These are phyloP conservation scores for Porodaedalea pini DNA, from an alignment of 1,284 basidiomycete species.

Conservation along the genomic window DNA sequence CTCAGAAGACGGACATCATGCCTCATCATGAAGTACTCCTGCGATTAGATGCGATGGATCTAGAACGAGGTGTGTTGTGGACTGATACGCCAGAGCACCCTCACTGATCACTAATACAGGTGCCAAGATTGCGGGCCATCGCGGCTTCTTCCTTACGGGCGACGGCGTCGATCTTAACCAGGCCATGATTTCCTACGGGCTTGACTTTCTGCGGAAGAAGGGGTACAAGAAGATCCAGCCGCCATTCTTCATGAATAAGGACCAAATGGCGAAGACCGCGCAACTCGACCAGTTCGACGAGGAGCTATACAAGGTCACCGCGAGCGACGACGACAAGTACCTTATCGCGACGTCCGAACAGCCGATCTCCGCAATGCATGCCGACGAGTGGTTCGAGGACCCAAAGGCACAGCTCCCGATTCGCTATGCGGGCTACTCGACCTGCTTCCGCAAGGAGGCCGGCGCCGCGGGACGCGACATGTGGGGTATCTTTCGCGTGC, in stretches of 20 bases:
- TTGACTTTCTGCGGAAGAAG: constrained; percentile 84
- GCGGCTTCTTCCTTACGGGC: constrained; percentile 94
- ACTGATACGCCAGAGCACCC: not conserved
- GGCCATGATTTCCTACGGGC: constrained; percentile 91
- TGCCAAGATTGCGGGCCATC: constrained; percentile 90
- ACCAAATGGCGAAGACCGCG: constrained; percentile 95
- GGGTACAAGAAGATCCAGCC: constrained; percentile 95
- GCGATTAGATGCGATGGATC: constrained; percentile 91
- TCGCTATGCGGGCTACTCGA: constrained; percentile 80
- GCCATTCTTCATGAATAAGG: constrained; percentile 98
- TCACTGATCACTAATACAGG: constrained; percentile 42
- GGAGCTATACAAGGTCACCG: constrained; percentile 86
- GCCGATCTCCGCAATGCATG: constrained; percentile 93
- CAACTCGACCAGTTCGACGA: constrained; percentile 98
- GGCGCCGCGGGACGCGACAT: constrained; percentile 96
- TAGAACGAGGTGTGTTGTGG: constrained; percentile 76
- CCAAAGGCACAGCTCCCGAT: constrained; percentile 90
- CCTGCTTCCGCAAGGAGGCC: constrained; percentile 99
- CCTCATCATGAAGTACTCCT: constrained; percentile 96
- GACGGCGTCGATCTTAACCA: constrained; percentile 98
- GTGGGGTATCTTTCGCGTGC: constrained; percentile 99
- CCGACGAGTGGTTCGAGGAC: constrained; percentile 96
- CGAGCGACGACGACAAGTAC: constrained; percentile 85
- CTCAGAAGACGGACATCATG: constrained; percentile 73
- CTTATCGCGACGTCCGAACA: constrained; percentile 99